These are phyloP conservation scores for Trichaptum fuscoviolaceum DNA, from an alignment of 768 basidiomycete genomes.

Conservation along the genomic window DNA sequence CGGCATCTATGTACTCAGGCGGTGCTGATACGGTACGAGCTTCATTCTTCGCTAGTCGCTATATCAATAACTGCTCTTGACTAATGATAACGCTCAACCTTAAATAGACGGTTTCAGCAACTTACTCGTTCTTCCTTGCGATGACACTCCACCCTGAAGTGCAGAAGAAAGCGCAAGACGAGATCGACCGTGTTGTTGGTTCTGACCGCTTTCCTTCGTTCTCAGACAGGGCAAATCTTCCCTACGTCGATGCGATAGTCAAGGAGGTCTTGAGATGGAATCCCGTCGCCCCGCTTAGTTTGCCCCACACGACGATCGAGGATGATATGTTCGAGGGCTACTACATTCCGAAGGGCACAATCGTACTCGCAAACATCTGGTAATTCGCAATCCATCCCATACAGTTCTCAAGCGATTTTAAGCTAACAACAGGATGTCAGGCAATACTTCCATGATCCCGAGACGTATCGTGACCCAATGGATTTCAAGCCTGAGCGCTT, in stretches of 20 bases:
- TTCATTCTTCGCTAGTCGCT: neutral
- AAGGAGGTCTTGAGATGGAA: slow-evolving; percentile 27
- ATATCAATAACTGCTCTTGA: neutral
- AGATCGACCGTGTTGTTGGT: slow-evolving; percentile 35
- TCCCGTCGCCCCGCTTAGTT: slow-evolving; percentile 17
- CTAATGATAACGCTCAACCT: neutral
- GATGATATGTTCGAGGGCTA: slow-evolving; percentile 30
- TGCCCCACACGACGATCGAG: slow-evolving; percentile 26
- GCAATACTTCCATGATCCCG: slow-evolving; percentile 28
- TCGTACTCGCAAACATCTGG: slow-evolving; percentile 31
- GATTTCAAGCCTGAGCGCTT: slow-evolving; percentile 30
- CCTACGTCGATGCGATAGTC: slow-evolving; percentile 33
- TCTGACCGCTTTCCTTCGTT: slow-evolving; percentile 31
- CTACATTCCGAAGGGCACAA: slow-evolving; percentile 28
- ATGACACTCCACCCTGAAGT: slow-evolving; percentile 34
- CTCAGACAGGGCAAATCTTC: slow-evolving; percentile 25
- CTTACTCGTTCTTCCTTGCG: slow-evolving; percentile 32
- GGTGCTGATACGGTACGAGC: slow-evolving; percentile 35
- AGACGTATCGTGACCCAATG: slow-evolving; percentile 27
- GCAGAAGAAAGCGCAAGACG: slow-evolving; percentile 33
- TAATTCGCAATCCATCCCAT: slow-evolving; percentile 10
- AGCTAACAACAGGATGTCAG: slow-evolving; percentile 10
- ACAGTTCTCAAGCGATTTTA: neutral
- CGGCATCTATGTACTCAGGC: slow-evolving; percentile 22
- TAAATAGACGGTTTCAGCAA: slow-evolving; percentile 25